Percentiles rank a stretch among this genome's conserved stretches.
These are phyloP conservation scores for Malassezia furfur DNA, from an alignment of 1,284 basidiomycete genomes.

Conservation along the genomic window DNA sequence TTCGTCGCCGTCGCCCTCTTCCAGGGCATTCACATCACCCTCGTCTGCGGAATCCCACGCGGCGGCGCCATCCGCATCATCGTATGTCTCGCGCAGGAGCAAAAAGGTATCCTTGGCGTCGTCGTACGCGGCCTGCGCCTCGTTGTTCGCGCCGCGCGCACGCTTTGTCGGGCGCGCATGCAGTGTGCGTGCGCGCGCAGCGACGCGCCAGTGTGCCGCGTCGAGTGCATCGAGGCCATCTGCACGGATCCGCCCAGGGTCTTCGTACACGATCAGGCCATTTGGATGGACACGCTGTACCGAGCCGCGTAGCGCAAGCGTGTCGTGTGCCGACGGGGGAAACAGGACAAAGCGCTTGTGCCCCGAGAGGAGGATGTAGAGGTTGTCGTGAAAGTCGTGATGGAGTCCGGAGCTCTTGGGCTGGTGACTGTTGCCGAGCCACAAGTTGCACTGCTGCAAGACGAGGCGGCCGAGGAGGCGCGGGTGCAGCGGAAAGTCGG, in stretches of 20 bases:
- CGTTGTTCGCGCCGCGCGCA: neutral
- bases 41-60: conserved; percentile 9
- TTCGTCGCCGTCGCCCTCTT: conserved; percentile 1
- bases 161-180: neutral
- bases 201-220: conserved; percentile 35
- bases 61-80: neutral
- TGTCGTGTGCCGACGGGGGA: conserved; percentile 34
- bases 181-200: neutral
- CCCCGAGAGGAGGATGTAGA: conserved; percentile 44
- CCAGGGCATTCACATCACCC: conserved; percentile 1
- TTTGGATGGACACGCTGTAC: conserved; percentile 33
- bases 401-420: conserved; percentile 40
- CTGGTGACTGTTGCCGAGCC: conserved; percentile 36
- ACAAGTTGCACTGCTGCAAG: conserved; percentile 46
- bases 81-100: neutral
- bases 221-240: conserved; percentile 41
- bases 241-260: conserved; percentile 20
- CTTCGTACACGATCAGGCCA: conserved; percentile 38
- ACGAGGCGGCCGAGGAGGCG: conserved; percentile 38
- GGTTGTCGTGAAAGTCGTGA: conserved; percentile 48
- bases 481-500: conserved; percentile 39
- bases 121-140: conserved; percentile 23
- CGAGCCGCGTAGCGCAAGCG: conserved; percentile 31
- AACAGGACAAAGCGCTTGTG: conserved; percentile 46
- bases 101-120: conserved; percentile 9